Conservation (phyloP, 352 stramenopile genomes). For the Phytopythium mirpurense region DNA sequence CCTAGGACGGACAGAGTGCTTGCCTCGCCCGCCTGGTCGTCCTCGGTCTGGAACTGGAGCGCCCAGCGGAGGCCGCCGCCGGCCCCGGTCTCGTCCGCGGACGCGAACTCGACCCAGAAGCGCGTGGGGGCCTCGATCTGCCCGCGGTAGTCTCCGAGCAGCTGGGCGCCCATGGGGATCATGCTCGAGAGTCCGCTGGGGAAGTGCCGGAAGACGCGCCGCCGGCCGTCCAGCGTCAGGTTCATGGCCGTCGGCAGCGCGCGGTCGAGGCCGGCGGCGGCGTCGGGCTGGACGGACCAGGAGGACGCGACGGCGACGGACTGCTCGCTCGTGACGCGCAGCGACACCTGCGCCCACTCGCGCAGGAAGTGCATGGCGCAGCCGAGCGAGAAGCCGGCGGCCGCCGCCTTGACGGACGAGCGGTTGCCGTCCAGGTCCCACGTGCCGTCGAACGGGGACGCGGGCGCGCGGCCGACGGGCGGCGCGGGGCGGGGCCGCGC, state of each 20-base stretch:
- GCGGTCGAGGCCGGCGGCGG: conserved; percentile 5
- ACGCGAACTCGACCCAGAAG: conserved; percentile 34
- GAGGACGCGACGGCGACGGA: conserved; percentile 15
- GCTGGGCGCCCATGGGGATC: conserved; percentile 19
- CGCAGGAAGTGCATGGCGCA: conserved; percentile 26
- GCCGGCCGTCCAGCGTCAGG: conserved; percentile 34
- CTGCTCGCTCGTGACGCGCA: conserved; percentile 9
- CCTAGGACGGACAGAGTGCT: not conserved
- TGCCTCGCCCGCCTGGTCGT: not conserved
- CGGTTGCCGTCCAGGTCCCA: conserved; percentile 22
- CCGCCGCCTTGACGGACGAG: conserved; percentile 13
- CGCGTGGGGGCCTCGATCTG: conserved; percentile 19
- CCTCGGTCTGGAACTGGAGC: conserved; percentile 15
- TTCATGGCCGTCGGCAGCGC: conserved; percentile 13
- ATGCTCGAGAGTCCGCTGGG: conserved; percentile 39
- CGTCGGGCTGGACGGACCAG: conserved; percentile 7
- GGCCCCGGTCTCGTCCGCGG: conserved; percentile 7
- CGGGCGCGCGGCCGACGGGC: not conserved
- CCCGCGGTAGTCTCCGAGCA: conserved; percentile 43
- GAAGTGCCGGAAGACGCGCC: conserved; percentile 34
- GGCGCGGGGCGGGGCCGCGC: not conserved
- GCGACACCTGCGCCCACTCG: conserved; percentile 19
- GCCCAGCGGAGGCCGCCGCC: conserved; percentile 12
- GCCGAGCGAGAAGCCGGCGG: conserved; percentile 13
- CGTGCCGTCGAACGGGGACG: conserved; percentile 19